Conservation (phyloP, 1,284 basidiomycete species). For the Porogramme epimiltina region DNA sequence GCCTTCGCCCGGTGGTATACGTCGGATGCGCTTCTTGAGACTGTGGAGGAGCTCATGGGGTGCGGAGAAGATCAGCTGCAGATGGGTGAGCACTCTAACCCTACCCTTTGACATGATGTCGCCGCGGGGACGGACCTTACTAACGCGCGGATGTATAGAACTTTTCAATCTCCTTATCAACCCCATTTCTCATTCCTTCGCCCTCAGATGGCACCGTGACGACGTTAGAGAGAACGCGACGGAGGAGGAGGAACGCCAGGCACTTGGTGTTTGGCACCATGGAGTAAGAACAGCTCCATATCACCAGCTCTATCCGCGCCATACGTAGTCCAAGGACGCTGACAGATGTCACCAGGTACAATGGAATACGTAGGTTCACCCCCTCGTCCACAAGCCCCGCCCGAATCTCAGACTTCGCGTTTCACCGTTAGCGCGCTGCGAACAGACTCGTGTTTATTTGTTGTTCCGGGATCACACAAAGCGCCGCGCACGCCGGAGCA, state of each 20-base stretch:
- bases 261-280: constrained; percentile 64
- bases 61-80: constrained; percentile 65
- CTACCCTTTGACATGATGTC: neutral
- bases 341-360: constrained; percentile 64
- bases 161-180: constrained; percentile 83
- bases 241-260: constrained; percentile 62
- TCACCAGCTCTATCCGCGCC: neutral
- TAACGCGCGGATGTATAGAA: constrained; percentile 45
- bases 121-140: neutral
- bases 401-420: no score
- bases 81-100: constrained; percentile 56
- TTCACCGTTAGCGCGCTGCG: constrained; percentile 61
- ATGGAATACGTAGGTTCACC: constrained; percentile 73
- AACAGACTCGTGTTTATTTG: constrained; percentile 72
- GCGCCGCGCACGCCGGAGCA: constrained; percentile 62
- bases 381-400: neutral
- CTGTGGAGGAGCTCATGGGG: constrained; percentile 52
- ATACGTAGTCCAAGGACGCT: neutral
- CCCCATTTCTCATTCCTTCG: constrained; percentile 67
- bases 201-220: constrained; percentile 83
- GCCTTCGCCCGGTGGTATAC: constrained; percentile 73
- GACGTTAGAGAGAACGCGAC: constrained; percentile 69
- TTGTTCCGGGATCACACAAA: constrained; percentile 75
- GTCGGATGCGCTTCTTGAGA: constrained; percentile 52
- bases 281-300: constrained; percentile 59